Percentiles rank a stretch among this genome's conserved stretches.
Conservation (phyloP, 2,329 filamentous ascomycete genomes). For the Epichloe coenophiala region DNA sequence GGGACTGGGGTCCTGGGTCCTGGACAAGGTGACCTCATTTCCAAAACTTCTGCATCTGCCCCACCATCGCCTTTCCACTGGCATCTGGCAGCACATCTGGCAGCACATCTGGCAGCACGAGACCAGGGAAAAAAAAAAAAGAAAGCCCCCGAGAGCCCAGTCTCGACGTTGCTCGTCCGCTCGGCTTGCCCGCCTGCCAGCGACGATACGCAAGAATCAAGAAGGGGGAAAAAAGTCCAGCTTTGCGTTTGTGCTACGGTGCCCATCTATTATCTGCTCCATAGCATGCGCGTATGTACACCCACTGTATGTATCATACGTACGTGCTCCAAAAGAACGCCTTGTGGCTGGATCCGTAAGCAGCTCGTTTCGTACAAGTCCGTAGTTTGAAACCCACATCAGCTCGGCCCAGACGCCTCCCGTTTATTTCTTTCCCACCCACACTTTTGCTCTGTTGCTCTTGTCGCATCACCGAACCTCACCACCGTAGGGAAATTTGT, state of each 20-base stretch:
- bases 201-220: not conserved
- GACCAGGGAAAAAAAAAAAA: not conserved
- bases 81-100: not conserved
- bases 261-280: too few relatives aligned
- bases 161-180: not conserved
- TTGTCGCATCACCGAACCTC: not conserved
- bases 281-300: too few relatives aligned
- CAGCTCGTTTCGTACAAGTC: not conserved
- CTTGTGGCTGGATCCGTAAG: not conserved
- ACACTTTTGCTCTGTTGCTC: not conserved
- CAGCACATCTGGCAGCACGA: not conserved
- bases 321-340: too few relatives aligned
- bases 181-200: not conserved
- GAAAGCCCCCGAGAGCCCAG: not conserved
- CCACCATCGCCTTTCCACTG: not conserved
- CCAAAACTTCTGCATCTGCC: not conserved
- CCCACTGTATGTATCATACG: too few relatives aligned
- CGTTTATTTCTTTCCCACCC: not conserved
- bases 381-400: not conserved
- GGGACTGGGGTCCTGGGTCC: not conserved
- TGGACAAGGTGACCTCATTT: slow-evolving; percentile 2
- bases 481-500: not conserved
- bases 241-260: too few relatives aligned
- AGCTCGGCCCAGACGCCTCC: not conserved
- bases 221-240: too few relatives aligned